Base-by-base conservation (phyloP, 768 basidiomycete genomes). In the Lentinula sp. region DNA sequence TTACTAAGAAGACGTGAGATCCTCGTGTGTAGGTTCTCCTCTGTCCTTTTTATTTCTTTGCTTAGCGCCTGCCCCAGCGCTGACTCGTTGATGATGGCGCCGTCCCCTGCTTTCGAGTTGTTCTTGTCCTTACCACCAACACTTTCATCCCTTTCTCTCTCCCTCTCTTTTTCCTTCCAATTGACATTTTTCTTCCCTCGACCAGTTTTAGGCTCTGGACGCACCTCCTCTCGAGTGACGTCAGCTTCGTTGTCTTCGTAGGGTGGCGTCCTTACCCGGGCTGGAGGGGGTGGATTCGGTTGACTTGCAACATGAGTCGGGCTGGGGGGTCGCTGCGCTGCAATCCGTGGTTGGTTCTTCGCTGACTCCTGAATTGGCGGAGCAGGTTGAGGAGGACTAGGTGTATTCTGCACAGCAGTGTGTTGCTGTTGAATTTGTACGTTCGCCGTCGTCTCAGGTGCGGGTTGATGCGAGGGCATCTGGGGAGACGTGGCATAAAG, bases 11-110 rank as follows among this genome's bases (percentile, higher is more conserved):
- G 74, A 48, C 88, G 84, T n/a, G 87, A 87, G 61, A 95, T 86
- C 51, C 87, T 85, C 42, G 72, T 85, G 64, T 91, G 87, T 53
- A 95, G 72, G 65, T 75, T 91, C 68, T 91, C 90, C 72, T 95
- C 92, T 45, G 89, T 86, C 78, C 87, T 88, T 71, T 81, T 85
- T 65, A 93, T 92, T 73, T 94, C 92, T 68, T 87, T 85, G 48
- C 83, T 78, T 55, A 94, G 76, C 12, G 82, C 76, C 60, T 83
- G 80, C 20, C 82, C 81, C 46, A 91, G 72, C 51, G 77, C 71
- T 10, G 83, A 77, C 37, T 90, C 89, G 57, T 73, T 82, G 63
- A 80, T 72, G 54, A 75, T 57, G 6, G 71, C 63, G 36, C 70
- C 64, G 62, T 82, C 81, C 58, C 63, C 66, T 48, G 69, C 60